phyloP scores from a whole-genome alignment of 768 basidiomycete species.

The Sarcodon aspratus region DNA sequence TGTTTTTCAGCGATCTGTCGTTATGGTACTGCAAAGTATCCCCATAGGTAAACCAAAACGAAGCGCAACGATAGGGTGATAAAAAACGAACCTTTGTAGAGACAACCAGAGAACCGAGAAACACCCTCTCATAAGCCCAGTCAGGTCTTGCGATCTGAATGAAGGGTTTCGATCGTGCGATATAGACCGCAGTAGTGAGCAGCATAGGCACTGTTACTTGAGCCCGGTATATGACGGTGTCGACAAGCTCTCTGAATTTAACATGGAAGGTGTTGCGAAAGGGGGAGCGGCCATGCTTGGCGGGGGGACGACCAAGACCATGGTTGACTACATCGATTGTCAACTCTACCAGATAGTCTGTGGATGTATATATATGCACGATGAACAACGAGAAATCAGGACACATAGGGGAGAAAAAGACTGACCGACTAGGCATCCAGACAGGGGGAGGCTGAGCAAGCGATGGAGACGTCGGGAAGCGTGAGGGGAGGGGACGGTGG shows the following conservation, averaged over 20 bases:
- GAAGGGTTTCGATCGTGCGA: neutral
- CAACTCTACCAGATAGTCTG: constrained; percentile 1
- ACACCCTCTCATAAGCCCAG: constrained; percentile 1
- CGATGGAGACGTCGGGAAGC: neutral
- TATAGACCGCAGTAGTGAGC: neutral
- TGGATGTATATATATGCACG: too few relatives aligned
- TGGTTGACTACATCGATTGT: neutral
- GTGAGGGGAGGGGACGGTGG: neutral
- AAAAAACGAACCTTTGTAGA: neutral
- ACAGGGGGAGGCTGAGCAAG: neutral
- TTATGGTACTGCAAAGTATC: constrained; percentile 53
- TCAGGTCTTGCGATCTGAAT: neutral
- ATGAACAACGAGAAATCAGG: neutral
- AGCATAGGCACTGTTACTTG: neutral
- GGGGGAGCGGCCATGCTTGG: neutral
- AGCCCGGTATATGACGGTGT: neutral
- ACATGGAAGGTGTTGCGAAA: neutral
- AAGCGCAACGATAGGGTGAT: neutral
- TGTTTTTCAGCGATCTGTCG: constrained; percentile 84
- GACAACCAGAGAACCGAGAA: neutral
- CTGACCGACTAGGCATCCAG: neutral
- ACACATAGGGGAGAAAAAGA: neutral
- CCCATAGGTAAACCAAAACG: neutral
- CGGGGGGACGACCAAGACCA: neutral
- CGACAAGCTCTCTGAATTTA: neutral